A percentile compares a stretch with the other conserved stretches of the same genome.
phyloP scores from a whole-genome alignment of 2,329 filamentous ascomycete species.

The Myriosclerotinia scirpicola region DNA sequence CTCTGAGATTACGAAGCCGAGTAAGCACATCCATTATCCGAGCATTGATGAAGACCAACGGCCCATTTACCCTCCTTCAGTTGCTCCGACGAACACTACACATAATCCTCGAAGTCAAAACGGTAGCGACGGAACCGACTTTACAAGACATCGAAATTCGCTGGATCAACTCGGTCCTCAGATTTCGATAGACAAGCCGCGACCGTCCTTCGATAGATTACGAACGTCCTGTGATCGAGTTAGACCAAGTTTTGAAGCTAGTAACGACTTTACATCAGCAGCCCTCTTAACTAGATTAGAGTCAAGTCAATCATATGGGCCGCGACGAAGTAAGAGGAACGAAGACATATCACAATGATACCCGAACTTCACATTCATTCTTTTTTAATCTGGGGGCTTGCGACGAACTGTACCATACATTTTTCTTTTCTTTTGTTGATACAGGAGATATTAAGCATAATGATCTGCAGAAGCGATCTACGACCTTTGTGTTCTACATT shows the following conservation, averaged over 20 bases:
- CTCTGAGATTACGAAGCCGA: conserved; percentile 53
- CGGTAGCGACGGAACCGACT: conserved; percentile 91
- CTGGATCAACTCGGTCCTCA: conserved; percentile 47
- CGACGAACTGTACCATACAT: conserved; percentile 39
- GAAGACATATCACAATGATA: conserved; percentile 17
- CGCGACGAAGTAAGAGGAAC: conserved; percentile 34
- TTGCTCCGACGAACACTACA: conserved; percentile 73
- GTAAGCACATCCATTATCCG: conserved; percentile 57
- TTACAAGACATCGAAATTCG: conserved; percentile 66
- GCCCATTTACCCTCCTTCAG: conserved; percentile 90
- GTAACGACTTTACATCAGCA: conserved; percentile 87
- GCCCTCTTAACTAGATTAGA: conserved; percentile 83
- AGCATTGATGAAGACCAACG: conserved; percentile 83
- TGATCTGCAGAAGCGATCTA: conserved; percentile 54
- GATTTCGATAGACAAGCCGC: conserved; percentile 54
- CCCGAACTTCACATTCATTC: conserved; percentile 28
- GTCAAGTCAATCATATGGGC: conserved; percentile 54
- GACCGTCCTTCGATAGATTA: conserved; percentile 86
- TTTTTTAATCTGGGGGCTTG: conserved; percentile 19
- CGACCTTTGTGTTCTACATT: conserved; percentile 38
- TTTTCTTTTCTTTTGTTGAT: conserved; percentile 42
- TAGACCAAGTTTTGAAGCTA: conserved; percentile 80
- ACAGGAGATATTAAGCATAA: conserved; percentile 44
- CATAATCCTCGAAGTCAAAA: conserved; percentile 82
- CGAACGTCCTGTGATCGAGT: conserved; percentile 84